A percentile compares a stretch with the other conserved stretches of the same genome.
phyloP scores from a whole-genome alignment of 2,329 filamentous ascomycete species.

The Pyrenochaeta sp. region DNA sequence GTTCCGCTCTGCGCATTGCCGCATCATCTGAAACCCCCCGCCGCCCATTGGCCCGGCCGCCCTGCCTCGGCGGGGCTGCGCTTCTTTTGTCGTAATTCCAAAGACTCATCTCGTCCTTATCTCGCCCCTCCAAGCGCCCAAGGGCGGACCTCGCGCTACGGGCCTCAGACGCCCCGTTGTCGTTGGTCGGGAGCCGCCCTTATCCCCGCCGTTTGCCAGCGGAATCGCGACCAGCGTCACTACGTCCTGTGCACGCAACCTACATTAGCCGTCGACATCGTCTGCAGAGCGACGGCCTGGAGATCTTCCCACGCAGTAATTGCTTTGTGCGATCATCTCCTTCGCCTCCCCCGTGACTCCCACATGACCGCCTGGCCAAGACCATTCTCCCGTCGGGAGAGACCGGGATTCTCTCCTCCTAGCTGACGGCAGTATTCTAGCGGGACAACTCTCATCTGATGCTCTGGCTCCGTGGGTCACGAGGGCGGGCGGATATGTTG shows the following conservation, averaged over 20 bases:
- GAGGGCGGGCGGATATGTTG: constrained; percentile 35
- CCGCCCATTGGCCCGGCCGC: constrained; percentile 37
- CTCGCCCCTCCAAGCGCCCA: constrained; percentile 24
- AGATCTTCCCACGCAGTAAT: no score
- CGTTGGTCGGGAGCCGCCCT: constrained; percentile 36
- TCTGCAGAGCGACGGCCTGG: background rate
- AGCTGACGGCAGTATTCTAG: constrained; percentile 17
- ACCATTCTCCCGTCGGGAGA: constrained; percentile 36
- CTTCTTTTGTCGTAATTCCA: constrained; percentile 44
- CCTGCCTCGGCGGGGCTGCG: constrained; percentile 22
- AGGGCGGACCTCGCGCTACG: constrained; percentile 28
- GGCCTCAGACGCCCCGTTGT: constrained; percentile 11
- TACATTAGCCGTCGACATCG: constrained; percentile 38
- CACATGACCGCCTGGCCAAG: no score
- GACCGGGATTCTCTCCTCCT: constrained; percentile 32
- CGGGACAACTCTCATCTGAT: constrained; percentile 24
- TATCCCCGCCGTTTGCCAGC: constrained; percentile 33
- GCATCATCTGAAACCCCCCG: constrained; percentile 28
- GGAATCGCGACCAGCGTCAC: constrained; percentile 21
- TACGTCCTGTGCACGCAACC: constrained; percentile 15
- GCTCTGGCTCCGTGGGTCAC: constrained; percentile 49
- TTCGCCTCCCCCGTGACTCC: no score
- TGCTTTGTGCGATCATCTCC: no score
- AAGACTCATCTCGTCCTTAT: constrained; percentile 46
- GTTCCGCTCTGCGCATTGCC: constrained; percentile 41